phyloP scores from a whole-genome alignment of 352 stramenopile genomes.

The Phytophthora pseudosyringae region DNA sequence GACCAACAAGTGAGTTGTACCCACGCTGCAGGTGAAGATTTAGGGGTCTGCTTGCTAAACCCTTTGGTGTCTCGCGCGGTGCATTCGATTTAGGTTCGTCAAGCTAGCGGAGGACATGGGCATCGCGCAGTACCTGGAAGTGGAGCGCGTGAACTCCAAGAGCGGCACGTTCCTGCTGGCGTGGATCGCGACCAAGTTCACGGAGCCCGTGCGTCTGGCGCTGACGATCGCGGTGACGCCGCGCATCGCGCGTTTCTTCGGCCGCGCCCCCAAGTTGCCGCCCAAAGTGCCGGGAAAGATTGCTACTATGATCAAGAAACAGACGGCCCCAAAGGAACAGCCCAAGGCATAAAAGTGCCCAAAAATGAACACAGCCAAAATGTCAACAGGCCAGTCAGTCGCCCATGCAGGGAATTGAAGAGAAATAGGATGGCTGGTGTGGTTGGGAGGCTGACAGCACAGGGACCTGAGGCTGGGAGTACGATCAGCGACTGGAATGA shows the following conservation, averaged over 20 bases:
- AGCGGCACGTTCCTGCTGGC: conserved; percentile 82
- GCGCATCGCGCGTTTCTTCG: conserved; percentile 75
- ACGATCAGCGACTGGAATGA: background rate
- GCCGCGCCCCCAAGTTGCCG: conserved; percentile 65
- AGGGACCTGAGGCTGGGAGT: conserved; percentile 1
- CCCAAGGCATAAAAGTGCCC: conserved; percentile 26
- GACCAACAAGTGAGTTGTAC: conserved; percentile 78
- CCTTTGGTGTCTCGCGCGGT: background rate
- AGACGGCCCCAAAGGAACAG: conserved; percentile 23
- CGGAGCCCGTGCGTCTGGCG: conserved; percentile 78
- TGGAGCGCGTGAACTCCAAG: conserved; percentile 84
- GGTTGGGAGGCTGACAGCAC: background rate
- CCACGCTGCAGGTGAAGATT: conserved; percentile 4
- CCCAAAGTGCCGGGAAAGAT: conserved; percentile 33
- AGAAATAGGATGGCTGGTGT: conserved; percentile 4
- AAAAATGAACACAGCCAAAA: conserved; percentile 17
- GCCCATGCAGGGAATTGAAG: background rate
- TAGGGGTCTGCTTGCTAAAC: background rate
- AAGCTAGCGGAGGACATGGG: conserved; percentile 72
- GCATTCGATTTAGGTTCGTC: conserved; percentile 51
- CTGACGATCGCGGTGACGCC: conserved; percentile 83
- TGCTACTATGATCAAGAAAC: conserved; percentile 32
- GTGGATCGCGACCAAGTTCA: conserved; percentile 91
- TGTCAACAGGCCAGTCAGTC: background rate
- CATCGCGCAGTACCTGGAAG: conserved; percentile 81